Evolutionary conservation across 192 early-diverging fungal species (phyloP).

Genomic region (Pilaira anomala): DNA sequence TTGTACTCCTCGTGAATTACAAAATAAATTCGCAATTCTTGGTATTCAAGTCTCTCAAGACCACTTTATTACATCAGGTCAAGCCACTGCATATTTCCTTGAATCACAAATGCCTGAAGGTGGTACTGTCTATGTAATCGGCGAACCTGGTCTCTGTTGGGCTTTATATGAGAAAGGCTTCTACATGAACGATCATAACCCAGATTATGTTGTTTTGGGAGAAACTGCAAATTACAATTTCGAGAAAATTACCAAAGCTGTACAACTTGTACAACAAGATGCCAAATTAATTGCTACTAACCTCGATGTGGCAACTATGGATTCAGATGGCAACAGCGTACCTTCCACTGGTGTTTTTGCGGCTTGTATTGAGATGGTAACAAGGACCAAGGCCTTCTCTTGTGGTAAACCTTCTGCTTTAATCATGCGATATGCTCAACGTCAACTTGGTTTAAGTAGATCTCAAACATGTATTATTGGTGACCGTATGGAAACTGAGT

Average conservation of each 20-base stretch:
- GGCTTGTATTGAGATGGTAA: conserved; percentile 52
- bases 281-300: conserved; percentile 62
- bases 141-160: conserved; percentile 54
- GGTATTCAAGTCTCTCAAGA: conserved; percentile 47
- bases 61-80: conserved; percentile 56
- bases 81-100: conserved; percentile 55
- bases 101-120: conserved; percentile 49
- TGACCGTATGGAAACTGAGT: conserved; percentile 64
- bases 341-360: conserved; percentile 57
- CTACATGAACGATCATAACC: conserved; percentile 54
- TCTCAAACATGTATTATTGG: conserved; percentile 61
- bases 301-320: conserved; percentile 51
- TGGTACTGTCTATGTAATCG: conserved; percentile 53
- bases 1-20: conserved; percentile 55
- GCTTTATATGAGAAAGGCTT: conserved; percentile 58
- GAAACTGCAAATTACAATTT: conserved; percentile 50
- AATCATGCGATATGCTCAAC: conserved; percentile 58
- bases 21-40: conserved; percentile 45
- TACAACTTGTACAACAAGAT: conserved; percentile 48
- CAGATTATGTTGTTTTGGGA: conserved; percentile 61
- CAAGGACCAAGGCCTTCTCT: conserved; percentile 56
- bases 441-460: conserved; percentile 45
- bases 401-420: conserved; percentile 54
- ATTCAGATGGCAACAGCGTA: conserved; percentile 42
- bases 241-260: conserved; percentile 52